Evolutionary conservation across 495 filamentous ascomycete species (phyloP).

Genomic region (Penicillium simplicissimum): DNA sequence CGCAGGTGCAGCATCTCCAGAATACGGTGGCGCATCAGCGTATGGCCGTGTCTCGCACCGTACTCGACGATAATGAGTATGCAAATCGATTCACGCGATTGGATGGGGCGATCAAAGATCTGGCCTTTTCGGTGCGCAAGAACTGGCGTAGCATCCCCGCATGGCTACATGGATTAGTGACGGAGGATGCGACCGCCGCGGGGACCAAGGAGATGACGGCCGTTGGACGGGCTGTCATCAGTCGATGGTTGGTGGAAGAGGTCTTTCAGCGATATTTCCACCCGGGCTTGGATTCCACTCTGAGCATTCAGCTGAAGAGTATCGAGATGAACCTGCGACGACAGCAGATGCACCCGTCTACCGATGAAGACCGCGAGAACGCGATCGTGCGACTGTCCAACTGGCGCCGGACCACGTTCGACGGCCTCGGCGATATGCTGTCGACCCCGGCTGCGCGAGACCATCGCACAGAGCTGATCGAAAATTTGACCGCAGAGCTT

Average conservation of each 20-base stretch:
- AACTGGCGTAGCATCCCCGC: constrained; percentile 79
- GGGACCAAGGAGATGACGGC: constrained; percentile 97
- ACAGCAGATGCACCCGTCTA: constrained; percentile 64
- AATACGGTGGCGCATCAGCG: constrained; percentile 95
- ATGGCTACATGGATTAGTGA: constrained; percentile 78
- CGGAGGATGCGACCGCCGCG: constrained; percentile 73
- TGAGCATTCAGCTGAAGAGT: constrained; percentile 76
- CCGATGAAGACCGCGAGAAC: constrained; percentile 86
- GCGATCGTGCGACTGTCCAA: constrained; percentile 82
- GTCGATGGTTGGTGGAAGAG: constrained; percentile 88
- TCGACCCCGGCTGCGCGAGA: constrained; percentile 62
- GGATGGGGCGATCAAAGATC: constrained; percentile 91
- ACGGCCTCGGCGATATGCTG: constrained; percentile 77
- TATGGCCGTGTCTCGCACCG: constrained; percentile 89
- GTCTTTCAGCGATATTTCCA: constrained; percentile 91
- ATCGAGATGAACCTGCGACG: constrained; percentile 89
- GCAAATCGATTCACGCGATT: constrained; percentile 84
- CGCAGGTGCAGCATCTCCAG: constrained; percentile 91
- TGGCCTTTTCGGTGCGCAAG: constrained; percentile 93
- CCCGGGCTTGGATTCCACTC: constrained; percentile 70
- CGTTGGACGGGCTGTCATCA: constrained; percentile 86
- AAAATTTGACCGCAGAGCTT: constrained; percentile 68
- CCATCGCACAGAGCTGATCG: constrained; percentile 64
- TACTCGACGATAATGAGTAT: constrained; percentile 96
- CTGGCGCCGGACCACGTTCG: constrained; percentile 91